These are phyloP conservation scores for Endoconidiophora polonica DNA, from an alignment of 2,329 filamentous ascomycete species.

Conservation along the genomic window DNA sequence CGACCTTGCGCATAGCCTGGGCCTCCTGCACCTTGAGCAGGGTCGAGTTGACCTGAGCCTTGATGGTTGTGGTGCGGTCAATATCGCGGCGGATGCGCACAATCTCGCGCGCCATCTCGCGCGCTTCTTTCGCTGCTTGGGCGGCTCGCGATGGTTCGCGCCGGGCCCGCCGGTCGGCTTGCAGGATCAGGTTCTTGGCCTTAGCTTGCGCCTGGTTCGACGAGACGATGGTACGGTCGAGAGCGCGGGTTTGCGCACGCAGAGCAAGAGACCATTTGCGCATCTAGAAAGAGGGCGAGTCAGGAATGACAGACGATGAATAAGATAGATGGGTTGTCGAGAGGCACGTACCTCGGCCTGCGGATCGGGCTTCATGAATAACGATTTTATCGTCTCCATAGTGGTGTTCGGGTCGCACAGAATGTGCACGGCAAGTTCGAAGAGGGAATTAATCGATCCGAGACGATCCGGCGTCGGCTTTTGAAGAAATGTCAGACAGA, in stretches of 20 bases:
- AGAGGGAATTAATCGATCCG: not conserved
- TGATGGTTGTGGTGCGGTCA: constrained; percentile 62
- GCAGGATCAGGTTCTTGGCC: constrained; percentile 69
- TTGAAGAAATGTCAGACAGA: no score
- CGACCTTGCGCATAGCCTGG: constrained; percentile 88
- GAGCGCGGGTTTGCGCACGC: constrained; percentile 75
- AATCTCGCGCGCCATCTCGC: constrained; percentile 76
- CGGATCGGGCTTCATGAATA: constrained; percentile 86
- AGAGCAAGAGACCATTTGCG: constrained; percentile 90
- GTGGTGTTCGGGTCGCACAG: constrained; percentile 15
- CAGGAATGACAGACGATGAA: not conserved
- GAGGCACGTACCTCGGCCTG: constrained; percentile 57
- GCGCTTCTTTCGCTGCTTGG: constrained; percentile 68
- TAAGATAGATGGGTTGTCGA: not conserved
- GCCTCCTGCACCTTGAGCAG: constrained; percentile 97
- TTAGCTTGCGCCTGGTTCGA: constrained; percentile 68
- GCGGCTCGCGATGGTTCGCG: constrained; percentile 61
- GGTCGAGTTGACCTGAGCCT: constrained; percentile 81
- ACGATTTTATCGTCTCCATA: constrained; percentile 76
- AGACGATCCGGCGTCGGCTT: no score
- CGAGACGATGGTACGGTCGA: constrained; percentile 78
- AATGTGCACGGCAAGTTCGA: not conserved
- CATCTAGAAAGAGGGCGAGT: constrained; percentile 37
- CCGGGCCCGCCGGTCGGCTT: constrained; percentile 65
- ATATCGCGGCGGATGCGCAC: constrained; percentile 65